Evolutionary conservation across 805 yeast genomes (phyloP), one percentile per base, ranked within the genome.

Genomic region (Yarrowia bubula): DNA sequence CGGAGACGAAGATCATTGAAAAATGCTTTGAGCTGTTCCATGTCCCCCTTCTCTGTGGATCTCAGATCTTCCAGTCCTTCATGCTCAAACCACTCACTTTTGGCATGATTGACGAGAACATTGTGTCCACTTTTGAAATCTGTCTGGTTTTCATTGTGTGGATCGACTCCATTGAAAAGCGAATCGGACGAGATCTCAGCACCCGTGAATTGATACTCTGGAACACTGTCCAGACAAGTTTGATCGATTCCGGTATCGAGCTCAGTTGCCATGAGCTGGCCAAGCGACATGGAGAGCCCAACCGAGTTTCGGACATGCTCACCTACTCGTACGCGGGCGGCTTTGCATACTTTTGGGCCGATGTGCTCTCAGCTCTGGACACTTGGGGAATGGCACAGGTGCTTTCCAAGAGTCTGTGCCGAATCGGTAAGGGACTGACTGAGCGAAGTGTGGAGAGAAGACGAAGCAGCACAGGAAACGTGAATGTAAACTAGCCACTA

Each of bases 351-450:
- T 63, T 68, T 11, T 69, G 68, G 38, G 75, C 75, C 8, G 73
- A 71, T 33, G 50, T 69, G 1, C 67, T 69, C 17, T 73, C 71
- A 15, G 67, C 71, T 5, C 65, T 70, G 35, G 71, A 69, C 32
- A 64, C 70, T 22, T 73, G 75, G 75, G 71, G 72, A 9, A 58
- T 71, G 17, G 69, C 72, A 9, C 65, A 67, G 35, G 68, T 72
- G 9, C 66, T 73, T 58, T 66, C 71, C 38, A 46, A 66, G 37
- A 65, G 72, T 6, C 42, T 58, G 43, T 43, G 51, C 35, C 33
- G 51, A 22, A 58, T 58, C n/a, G 64, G 64, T n/a, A 58, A 43
- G 42, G 64, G 51, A 5, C 51, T 58, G 9, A 58, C 64, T 0
- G 64, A 58, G 13, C 33, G 64, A 22, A 58, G 64, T 32, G 28